phyloP scores from a whole-genome alignment of 2,329 filamentous ascomycete genomes.

The Colletotrichum zoysiae region DNA sequence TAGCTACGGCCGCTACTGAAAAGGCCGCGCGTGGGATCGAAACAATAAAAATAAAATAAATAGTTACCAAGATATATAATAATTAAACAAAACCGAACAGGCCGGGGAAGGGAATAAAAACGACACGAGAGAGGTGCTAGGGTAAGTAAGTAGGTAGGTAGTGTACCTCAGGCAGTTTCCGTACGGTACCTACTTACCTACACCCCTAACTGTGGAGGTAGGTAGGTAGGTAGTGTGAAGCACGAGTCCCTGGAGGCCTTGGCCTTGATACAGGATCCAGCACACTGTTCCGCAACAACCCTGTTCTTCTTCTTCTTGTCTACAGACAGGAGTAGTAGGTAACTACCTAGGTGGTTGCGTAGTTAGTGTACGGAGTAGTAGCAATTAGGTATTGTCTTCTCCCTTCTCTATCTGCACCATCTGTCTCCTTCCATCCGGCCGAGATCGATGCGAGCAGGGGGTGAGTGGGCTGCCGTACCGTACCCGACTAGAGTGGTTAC shows the following conservation, averaged over 20 bases:
- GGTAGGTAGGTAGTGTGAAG: not conserved
- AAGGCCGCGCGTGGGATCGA: conserved; percentile 1
- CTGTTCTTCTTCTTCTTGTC: not conserved
- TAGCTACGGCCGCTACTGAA: not conserved
- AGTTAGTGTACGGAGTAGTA: too few species aligned
- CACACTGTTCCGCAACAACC: conserved; percentile 3
- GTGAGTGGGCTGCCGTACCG: not conserved
- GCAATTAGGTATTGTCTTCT: not conserved
- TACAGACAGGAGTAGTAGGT: too few species aligned
- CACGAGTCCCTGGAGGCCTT: not conserved
- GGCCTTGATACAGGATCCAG: not conserved
- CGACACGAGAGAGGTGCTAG: conserved; percentile 3
- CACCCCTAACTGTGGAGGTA: too few species aligned
- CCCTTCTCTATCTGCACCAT: not conserved
- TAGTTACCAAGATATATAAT: not conserved
- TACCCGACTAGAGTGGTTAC: not conserved
- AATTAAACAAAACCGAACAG: not conserved
- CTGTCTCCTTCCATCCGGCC: not conserved
- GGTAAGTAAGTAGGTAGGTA: not conserved
- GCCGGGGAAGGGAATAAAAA: conserved; percentile 4
- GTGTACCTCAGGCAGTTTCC: not conserved
- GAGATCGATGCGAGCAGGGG: conserved; percentile 3
- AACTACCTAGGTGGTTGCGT: too few species aligned
- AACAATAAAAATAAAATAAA: not conserved
- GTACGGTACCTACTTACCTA: not conserved